Conservation (phyloP, 2,329 filamentous ascomycete species). For the Pseudopithomyces chartarum region DNA sequence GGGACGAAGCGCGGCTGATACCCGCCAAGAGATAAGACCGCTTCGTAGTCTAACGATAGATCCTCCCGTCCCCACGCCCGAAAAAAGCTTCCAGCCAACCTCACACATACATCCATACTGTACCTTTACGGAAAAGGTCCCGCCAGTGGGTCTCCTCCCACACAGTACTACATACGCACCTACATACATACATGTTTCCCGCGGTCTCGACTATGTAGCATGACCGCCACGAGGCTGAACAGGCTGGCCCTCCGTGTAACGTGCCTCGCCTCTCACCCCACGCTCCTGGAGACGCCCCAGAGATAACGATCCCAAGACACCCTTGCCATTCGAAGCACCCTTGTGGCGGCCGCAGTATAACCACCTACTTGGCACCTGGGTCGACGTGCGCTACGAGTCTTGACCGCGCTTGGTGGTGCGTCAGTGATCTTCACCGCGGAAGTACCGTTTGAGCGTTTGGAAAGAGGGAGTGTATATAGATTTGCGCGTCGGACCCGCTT, state of each 20-base stretch:
- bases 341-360: conserved; percentile 18
- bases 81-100: conserved; percentile 21
- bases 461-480: conserved; percentile 31
- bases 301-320: conserved; percentile 33
- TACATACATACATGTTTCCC: background rate
- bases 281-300: background rate
- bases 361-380: conserved; percentile 29
- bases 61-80: conserved; percentile 33
- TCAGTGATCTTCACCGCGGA: conserved; percentile 41
- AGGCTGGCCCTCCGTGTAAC: conserved; percentile 7
- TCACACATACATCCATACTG: too few species aligned
- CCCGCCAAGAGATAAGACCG: conserved; percentile 45
- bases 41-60: conserved; percentile 21
- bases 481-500: conserved; percentile 18
- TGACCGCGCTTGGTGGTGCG: conserved; percentile 28
- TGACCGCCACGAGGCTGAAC: background rate
- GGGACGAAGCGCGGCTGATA: conserved; percentile 22
- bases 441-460: conserved; percentile 27
- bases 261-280: background rate
- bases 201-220: background rate
- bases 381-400: conserved; percentile 25
- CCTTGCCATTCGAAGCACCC: background rate
- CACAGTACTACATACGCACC: too few species aligned
- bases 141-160: conserved; percentile 4
- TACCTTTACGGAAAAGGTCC: conserved; percentile 23